These are phyloP conservation scores for Aegilops umbellulata DNA, from an alignment of 176 grass and related monocot species.

Conservation along the genomic window DNA sequence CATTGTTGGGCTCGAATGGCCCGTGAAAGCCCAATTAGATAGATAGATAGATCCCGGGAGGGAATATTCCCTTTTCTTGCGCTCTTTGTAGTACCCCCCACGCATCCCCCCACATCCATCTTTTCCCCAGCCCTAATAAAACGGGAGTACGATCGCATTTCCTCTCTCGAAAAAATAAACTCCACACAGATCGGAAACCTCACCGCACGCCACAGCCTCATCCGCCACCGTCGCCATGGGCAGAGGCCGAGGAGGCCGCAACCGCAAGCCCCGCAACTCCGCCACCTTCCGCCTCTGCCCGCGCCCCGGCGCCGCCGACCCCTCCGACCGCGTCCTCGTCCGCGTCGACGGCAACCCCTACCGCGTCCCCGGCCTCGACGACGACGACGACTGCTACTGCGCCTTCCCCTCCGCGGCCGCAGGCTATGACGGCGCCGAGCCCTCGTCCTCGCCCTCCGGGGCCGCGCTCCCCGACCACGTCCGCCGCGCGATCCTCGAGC, in stretches of 20 bases:
- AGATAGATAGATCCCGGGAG: too few relatives aligned
- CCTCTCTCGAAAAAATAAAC: background rate
- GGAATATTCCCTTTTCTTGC: background rate
- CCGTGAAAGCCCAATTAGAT: background rate
- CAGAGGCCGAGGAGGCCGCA: constrained; percentile 48
- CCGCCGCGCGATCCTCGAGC: constrained; percentile 64
- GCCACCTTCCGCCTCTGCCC: constrained; percentile 83
- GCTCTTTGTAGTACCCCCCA: background rate
- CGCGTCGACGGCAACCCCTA: constrained; percentile 73
- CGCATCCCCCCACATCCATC: background rate
- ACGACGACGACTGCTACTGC: constrained; percentile 1
- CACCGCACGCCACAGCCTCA: background rate
- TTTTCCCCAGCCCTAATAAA: background rate
- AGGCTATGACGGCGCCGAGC: constrained; percentile 11
- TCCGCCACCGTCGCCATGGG: background rate
- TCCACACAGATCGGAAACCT: background rate
- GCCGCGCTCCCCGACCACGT: constrained; percentile 35
- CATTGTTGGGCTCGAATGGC: background rate
- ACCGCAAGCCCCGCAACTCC: constrained; percentile 57
- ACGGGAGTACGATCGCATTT: background rate
- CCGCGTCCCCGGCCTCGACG: constrained; percentile 53
- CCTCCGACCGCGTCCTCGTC: constrained; percentile 74
- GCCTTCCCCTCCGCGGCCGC: constrained; percentile 9
- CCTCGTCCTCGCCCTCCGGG: constrained; percentile 1
- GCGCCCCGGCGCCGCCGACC: constrained; percentile 52